Percentiles rank a stretch among this genome's conserved stretches.
Evolutionary conservation across 2,329 filamentous ascomycete genomes (phyloP).

Genomic region (Nectriaceae sp.): DNA sequence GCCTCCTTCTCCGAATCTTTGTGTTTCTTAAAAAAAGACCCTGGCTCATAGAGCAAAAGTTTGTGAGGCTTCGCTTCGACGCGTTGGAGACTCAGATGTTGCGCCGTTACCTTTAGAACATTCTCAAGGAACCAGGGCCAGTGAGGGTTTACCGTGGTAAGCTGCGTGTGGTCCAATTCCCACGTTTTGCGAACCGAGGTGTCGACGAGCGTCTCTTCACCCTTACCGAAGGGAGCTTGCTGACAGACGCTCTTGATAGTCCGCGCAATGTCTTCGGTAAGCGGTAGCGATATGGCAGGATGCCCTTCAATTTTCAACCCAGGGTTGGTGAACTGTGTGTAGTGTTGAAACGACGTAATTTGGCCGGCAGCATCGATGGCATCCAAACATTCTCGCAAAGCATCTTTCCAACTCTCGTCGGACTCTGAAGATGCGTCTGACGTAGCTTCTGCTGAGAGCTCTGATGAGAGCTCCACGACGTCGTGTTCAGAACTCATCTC

Average conservation of each 20-base stretch:
- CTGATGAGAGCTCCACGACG: too few relatives aligned
- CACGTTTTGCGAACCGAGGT: slow-evolving; percentile 10
- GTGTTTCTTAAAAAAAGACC: slow-evolving; percentile 15
- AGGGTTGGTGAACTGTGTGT: slow-evolving; percentile 8
- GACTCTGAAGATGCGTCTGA: too few relatives aligned
- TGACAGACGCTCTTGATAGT: slow-evolving; percentile 8
- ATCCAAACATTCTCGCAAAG: slow-evolving; percentile 1
- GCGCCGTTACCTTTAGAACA: not conserved
- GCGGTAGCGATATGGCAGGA: slow-evolving; percentile 4
- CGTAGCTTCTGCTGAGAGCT: too few relatives aligned
- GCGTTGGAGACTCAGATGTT: slow-evolving; percentile 3
- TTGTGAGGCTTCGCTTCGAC: slow-evolving; percentile 10
- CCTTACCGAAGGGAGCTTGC: slow-evolving; percentile 12
- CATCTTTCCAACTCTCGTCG: not conserved
- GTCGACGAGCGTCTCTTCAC: slow-evolving; percentile 9
- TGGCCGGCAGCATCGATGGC: slow-evolving; percentile 7
- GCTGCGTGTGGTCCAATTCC: slow-evolving; percentile 12
- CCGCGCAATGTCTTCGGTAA: slow-evolving; percentile 5
- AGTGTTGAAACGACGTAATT: slow-evolving; percentile 5
- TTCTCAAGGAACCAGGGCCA: slow-evolving; percentile 2
- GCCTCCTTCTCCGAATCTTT: slow-evolving; percentile 8
- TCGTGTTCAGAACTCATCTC: too few relatives aligned
- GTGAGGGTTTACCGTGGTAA: slow-evolving; percentile 6
- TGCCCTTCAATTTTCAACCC: slow-evolving; percentile 6
- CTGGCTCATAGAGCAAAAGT: slow-evolving; percentile 14